These are phyloP conservation scores for Phyllosticta citrichinensis DNA, from an alignment of 2,329 filamentous ascomycete species.

Conservation along the genomic window DNA sequence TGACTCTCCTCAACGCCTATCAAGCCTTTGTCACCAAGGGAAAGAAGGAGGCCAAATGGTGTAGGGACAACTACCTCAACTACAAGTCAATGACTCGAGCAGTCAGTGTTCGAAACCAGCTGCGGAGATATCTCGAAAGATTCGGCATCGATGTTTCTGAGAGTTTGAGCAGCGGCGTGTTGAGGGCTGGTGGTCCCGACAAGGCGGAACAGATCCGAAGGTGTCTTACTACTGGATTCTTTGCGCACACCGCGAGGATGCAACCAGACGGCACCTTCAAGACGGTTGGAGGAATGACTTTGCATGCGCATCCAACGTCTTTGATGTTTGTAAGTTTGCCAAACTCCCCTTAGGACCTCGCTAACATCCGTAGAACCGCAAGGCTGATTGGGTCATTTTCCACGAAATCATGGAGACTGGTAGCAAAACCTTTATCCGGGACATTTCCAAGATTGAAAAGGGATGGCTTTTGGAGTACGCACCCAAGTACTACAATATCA, in stretches of 20 bases:
- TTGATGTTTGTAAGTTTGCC: slow-evolving; percentile 63
- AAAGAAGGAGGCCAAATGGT: slow-evolving; percentile 76
- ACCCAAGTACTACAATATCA: slow-evolving; percentile 48
- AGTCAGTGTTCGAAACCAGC: slow-evolving; percentile 74
- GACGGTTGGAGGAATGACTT: slow-evolving; percentile 67
- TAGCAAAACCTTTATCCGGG: slow-evolving; percentile 79
- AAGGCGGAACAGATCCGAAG: slow-evolving; percentile 67
- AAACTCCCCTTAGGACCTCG: background rate
- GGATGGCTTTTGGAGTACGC: slow-evolving; percentile 86
- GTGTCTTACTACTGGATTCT: slow-evolving; percentile 83
- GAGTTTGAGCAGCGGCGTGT: slow-evolving; percentile 35
- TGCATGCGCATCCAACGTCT: slow-evolving; percentile 85
- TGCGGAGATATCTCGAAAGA: slow-evolving; percentile 77
- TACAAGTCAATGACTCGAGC: slow-evolving; percentile 75
- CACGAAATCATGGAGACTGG: slow-evolving; percentile 86
- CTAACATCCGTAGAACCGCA: slow-evolving; percentile 53
- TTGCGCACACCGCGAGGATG: slow-evolving; percentile 89
- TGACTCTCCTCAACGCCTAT: slow-evolving; percentile 90
- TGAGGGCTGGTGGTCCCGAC: slow-evolving; percentile 33
- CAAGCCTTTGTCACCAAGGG: slow-evolving; percentile 77
- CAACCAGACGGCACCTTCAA: slow-evolving; percentile 83
- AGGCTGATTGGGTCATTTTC: slow-evolving; percentile 94
- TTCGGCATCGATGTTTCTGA: slow-evolving; percentile 67
- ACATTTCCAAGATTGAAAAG: slow-evolving; percentile 89
- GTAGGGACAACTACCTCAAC: slow-evolving; percentile 76